Conservation (phyloP, 225 moss, liverwort and hornwort species). For the Pseudisothecium myosuroides region DNA sequence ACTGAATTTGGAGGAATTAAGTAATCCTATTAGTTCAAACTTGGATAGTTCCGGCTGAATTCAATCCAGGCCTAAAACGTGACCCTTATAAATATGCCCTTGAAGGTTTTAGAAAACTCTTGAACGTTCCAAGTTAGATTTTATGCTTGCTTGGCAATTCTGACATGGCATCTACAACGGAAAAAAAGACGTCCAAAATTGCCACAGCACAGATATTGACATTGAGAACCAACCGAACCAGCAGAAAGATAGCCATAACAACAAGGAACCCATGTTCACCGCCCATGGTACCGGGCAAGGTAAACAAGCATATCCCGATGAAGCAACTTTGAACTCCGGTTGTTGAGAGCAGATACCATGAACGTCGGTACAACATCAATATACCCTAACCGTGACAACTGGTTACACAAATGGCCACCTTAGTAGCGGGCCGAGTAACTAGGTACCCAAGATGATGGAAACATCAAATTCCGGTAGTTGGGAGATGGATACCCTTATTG, state of each 20-base stretch:
- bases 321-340: too few relatives aligned
- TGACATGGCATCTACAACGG: not conserved
- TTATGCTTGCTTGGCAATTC: not conserved
- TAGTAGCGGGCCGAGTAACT: not conserved
- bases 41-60: too few relatives aligned
- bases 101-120: not conserved
- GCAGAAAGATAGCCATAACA: too few relatives aligned
- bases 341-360: not conserved
- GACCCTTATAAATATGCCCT: too few relatives aligned
- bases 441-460: not conserved
- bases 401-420: too few relatives aligned
- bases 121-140: not conserved
- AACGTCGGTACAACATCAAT: rapidly evolving
- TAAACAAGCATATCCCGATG: not conserved
- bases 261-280: not conserved
- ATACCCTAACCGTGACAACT: not conserved
- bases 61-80: too few relatives aligned
- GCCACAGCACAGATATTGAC: not conserved
- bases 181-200: not conserved
- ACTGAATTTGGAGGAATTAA: too few relatives aligned
- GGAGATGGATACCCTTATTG: not conserved
- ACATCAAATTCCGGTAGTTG: not conserved
- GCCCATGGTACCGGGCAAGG: not conserved
- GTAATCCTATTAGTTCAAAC: too few relatives aligned
- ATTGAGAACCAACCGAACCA: too few relatives aligned